phyloP scores from a whole-genome alignment of 331 rosid species.

The Quercus lobata region DNA sequence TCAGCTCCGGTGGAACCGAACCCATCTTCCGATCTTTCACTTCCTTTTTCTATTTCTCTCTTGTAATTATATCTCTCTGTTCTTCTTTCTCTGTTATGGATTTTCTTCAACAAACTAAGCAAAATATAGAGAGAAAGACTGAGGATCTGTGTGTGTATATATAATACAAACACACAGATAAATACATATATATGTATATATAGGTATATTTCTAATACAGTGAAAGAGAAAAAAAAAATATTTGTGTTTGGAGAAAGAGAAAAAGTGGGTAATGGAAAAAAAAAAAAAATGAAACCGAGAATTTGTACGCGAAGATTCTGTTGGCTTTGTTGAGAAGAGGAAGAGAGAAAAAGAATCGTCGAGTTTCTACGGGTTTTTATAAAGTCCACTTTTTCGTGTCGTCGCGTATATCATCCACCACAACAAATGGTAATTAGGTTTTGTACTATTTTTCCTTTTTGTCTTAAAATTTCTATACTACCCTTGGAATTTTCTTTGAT shows the following conservation, averaged over 20 bases:
- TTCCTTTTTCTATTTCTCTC: conserved; percentile 11
- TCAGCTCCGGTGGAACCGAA: conserved; percentile 73
- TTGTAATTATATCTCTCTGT: too few species aligned
- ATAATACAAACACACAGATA: neutral
- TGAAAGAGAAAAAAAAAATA: neutral
- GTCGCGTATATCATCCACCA: conserved; percentile 61
- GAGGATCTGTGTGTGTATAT: conserved; percentile 15
- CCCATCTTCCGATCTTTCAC: conserved; percentile 46
- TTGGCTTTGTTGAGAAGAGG: neutral
- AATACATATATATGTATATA: too few species aligned
- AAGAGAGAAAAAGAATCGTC: conserved; percentile 24
- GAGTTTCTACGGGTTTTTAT: conserved; percentile 13
- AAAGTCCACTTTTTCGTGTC: conserved; percentile 52
- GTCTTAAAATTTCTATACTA: conserved; percentile 3
- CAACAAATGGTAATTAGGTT: too few species aligned
- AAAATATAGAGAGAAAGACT: neutral
- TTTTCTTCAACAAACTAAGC: neutral
- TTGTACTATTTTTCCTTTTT: too few species aligned
- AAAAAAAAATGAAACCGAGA: conserved; percentile 21
- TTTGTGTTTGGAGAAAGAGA: neutral
- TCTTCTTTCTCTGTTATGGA: neutral
- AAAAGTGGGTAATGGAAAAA: conserved; percentile 14
- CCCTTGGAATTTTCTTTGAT: neutral
- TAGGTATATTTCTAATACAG: neutral
- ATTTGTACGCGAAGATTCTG: conserved; percentile 56